Evolutionary conservation across 2,329 filamentous ascomycete genomes (phyloP).

Genomic region (Fonsecaea pedrosoi): DNA sequence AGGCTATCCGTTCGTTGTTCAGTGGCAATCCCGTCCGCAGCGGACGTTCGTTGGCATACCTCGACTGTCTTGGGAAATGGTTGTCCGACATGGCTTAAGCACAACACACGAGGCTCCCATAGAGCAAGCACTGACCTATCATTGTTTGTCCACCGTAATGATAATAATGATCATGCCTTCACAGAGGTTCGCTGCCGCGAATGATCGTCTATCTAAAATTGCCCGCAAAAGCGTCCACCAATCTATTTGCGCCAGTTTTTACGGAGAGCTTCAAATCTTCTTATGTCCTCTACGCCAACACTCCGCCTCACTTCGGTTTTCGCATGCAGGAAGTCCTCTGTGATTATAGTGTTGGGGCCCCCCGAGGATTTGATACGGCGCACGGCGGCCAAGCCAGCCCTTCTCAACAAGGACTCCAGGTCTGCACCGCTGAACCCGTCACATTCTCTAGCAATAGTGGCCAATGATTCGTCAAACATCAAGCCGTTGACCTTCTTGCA

Average conservation of each 20-base stretch:
- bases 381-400: slow-evolving; percentile 65
- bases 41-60: slow-evolving; percentile 25
- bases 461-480: slow-evolving; percentile 62
- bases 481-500: slow-evolving; percentile 57
- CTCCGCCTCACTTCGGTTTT: slow-evolving; percentile 36
- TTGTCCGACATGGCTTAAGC: not conserved
- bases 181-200: not conserved
- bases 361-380: slow-evolving; percentile 41
- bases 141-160: not conserved
- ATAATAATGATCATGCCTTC: slow-evolving; percentile 1
- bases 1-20: slow-evolving; percentile 13
- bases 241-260: slow-evolving; percentile 53
- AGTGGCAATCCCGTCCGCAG: slow-evolving; percentile 7
- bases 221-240: not conserved
- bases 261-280: slow-evolving; percentile 63
- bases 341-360: slow-evolving; percentile 22
- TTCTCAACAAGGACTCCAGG: slow-evolving; percentile 63
- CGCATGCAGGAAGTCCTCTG: slow-evolving; percentile 36
- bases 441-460: slow-evolving; percentile 73
- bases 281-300: slow-evolving; percentile 62
- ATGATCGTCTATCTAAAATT: not conserved
- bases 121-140: not conserved
- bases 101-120: not conserved
- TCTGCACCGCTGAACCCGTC: slow-evolving; percentile 77
- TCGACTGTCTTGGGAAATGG: slow-evolving; percentile 17